Evolutionary conservation across 352 stramenopile species (phyloP).

Genomic region (Paralagenidium karlingii): DNA sequence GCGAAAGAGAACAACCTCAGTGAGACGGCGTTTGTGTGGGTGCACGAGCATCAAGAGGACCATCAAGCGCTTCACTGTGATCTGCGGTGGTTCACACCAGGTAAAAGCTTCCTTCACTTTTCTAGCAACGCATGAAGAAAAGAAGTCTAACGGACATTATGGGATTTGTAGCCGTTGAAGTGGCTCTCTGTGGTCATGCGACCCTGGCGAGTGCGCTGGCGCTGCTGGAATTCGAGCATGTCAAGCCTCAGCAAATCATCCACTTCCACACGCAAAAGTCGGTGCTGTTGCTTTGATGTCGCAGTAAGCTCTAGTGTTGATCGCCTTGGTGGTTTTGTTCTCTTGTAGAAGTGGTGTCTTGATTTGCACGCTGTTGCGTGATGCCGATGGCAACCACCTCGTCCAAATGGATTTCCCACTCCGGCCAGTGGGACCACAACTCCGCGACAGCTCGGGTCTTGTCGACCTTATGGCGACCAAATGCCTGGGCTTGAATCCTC

Average conservation of each 20-base stretch:
- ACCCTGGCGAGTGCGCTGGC: conserved; percentile 78
- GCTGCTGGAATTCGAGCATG: conserved; percentile 44
- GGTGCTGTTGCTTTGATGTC: conserved; percentile 2
- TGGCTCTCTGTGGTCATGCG: conserved; percentile 86
- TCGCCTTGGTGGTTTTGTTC: neutral
- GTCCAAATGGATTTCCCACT: conserved; percentile 58
- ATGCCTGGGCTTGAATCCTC: too few species aligned
- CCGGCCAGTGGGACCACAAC: too few species aligned
- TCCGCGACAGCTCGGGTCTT: too few species aligned
- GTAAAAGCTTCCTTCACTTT: too few species aligned
- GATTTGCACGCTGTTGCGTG: conserved; percentile 14
- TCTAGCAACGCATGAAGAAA: conserved; percentile 3
- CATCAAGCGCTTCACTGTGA: conserved; percentile 14
- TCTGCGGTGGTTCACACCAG: conserved; percentile 51
- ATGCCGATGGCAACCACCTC: conserved; percentile 8
- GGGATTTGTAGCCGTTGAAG: conserved; percentile 33
- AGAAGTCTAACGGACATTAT: neutral
- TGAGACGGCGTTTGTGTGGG: conserved; percentile 87
- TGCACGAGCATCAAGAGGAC: conserved; percentile 3
- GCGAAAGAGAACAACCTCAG: conserved; percentile 88
- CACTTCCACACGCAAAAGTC: conserved; percentile 70
- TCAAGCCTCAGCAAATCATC: conserved; percentile 19
- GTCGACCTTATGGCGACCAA: too few species aligned
- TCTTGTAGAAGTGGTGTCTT: conserved; percentile 31
- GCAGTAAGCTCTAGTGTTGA: neutral